A percentile compares a stretch with the other conserved stretches of the same genome.
Evolutionary conservation across 1,284 basidiomycete species (phyloP).

Genomic region (Malassezia furfur): DNA sequence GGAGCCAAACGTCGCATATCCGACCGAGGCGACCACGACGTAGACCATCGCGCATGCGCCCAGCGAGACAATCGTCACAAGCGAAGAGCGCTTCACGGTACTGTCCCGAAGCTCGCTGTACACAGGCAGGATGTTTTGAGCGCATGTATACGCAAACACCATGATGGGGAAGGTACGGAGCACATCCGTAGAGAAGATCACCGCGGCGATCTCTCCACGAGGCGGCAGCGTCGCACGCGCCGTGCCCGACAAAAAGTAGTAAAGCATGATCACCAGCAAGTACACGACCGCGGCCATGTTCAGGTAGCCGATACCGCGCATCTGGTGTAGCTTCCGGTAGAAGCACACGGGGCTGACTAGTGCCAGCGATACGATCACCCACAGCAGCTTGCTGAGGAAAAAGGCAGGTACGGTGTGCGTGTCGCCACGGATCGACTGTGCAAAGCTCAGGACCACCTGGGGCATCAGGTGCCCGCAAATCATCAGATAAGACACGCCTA

Average conservation of each 20-base stretch:
- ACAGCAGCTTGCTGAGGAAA: constrained; percentile 46
- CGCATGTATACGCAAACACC: constrained; percentile 62
- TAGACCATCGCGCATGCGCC: constrained; percentile 53
- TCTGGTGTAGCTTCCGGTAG: constrained; percentile 62
- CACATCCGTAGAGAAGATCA: constrained; percentile 58
- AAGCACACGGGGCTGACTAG: constrained; percentile 82
- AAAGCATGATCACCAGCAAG: constrained; percentile 47
- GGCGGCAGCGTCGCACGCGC: constrained; percentile 27
- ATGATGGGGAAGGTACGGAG: constrained; percentile 74
- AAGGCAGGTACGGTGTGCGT: constrained; percentile 26
- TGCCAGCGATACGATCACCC: constrained; percentile 70
- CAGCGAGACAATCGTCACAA: constrained; percentile 75
- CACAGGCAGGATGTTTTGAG: constrained; percentile 55
- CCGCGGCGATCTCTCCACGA: constrained; percentile 25
- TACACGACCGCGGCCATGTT: constrained; percentile 66
- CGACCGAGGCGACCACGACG: constrained; percentile 54
- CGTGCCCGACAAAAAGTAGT: constrained; percentile 28
- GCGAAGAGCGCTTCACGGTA: constrained; percentile 71
- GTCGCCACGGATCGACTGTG: constrained; percentile 23
- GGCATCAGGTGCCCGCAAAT: constrained; percentile 61
- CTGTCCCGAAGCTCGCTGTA: constrained; percentile 83
- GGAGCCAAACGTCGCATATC: constrained; percentile 89
- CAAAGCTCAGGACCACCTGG: constrained; percentile 75
- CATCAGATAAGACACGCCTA: constrained; percentile 69
- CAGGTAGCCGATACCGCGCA: constrained; percentile 68